phyloP scores from a whole-genome alignment of 2,329 filamentous ascomycete species.

The Penicillium sp. region DNA sequence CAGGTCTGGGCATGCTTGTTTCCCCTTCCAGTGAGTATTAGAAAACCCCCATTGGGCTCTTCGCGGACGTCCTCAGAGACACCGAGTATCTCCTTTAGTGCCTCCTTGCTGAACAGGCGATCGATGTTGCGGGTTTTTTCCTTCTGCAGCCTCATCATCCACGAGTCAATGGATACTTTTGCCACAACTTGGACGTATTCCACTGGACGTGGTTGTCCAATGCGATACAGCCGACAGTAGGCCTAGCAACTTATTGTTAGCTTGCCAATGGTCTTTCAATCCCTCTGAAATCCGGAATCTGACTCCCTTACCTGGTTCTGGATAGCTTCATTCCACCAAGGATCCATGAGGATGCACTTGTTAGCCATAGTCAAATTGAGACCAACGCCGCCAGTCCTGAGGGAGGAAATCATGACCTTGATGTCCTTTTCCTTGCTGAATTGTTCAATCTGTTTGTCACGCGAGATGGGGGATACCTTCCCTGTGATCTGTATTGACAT shows the following conservation, averaged over 20 bases:
- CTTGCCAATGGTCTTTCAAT: neutral
- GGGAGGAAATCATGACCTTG: neutral
- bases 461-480: neutral
- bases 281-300: too few species aligned
- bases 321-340: slow-evolving; percentile 4
- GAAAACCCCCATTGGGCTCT: neutral
- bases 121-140: neutral
- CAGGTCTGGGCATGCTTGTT: neutral
- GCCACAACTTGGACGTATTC: neutral
- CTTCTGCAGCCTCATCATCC: neutral
- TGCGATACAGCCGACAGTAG: slow-evolving; percentile 1
- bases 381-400: slow-evolving; percentile 1
- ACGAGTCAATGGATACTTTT: neutral
- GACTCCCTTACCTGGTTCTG: slow-evolving; percentile 1
- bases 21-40: neutral
- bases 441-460: neutral
- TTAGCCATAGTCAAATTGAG: slow-evolving; percentile 1
- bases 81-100: neutral
- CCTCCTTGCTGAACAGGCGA: neutral
- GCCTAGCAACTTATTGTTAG: neutral
- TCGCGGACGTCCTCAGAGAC: neutral
- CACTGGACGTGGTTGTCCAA: neutral
- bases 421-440: neutral
- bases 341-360: slow-evolving; percentile 6
- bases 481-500: neutral